Percentiles rank a stretch among this genome's conserved stretches.
Evolutionary conservation across 176 grass and related monocot genomes (phyloP).

Genomic region (Dendrocalamus sinicus): DNA sequence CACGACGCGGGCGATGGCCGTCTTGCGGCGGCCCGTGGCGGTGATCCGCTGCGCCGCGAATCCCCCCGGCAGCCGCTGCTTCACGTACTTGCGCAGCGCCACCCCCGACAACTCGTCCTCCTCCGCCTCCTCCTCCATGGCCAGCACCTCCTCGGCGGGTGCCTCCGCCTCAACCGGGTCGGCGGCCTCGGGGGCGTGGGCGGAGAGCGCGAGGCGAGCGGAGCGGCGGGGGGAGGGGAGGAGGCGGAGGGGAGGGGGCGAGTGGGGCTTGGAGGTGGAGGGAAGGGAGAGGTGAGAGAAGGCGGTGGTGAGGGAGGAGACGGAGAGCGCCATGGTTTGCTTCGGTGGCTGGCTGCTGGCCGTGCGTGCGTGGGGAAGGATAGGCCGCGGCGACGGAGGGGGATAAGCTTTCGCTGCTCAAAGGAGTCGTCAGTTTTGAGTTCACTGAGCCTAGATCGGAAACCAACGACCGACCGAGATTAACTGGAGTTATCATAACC

Average conservation of each 20-base stretch:
- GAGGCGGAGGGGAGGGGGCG: constrained; percentile 13
- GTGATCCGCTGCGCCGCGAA: constrained; percentile 92
- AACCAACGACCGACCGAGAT: not conserved
- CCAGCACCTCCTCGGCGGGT: constrained; percentile 13
- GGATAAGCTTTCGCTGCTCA: constrained; percentile 39
- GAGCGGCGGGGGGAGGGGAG: constrained; percentile 1
- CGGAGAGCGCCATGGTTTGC: constrained; percentile 61
- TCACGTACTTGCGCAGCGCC: constrained; percentile 78
- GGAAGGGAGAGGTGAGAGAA: constrained; percentile 74
- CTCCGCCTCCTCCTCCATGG: constrained; percentile 48
- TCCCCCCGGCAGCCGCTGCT: constrained; percentile 76
- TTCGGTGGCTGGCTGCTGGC: constrained; percentile 19
- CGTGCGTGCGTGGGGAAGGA: constrained; percentile 30
- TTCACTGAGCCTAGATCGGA: not conserved
- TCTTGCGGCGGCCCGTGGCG: constrained; percentile 87
- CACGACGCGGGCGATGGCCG: constrained; percentile 81
- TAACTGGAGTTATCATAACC: not conserved
- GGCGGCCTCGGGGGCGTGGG: constrained; percentile 36
- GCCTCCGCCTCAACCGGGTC: constrained; percentile 37
- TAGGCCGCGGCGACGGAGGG: constrained; percentile 30
- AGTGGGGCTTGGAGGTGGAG: constrained; percentile 37
- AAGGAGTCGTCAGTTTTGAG: not conserved
- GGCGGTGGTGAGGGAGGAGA: constrained; percentile 70
- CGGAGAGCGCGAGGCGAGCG: constrained; percentile 33
- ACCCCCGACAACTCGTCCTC: constrained; percentile 39